Percentiles rank a stretch among this genome's conserved stretches.
These are phyloP conservation scores for Dactylellina parvicollis DNA, from an alignment of 2,329 filamentous ascomycete genomes.

Conservation along the genomic window DNA sequence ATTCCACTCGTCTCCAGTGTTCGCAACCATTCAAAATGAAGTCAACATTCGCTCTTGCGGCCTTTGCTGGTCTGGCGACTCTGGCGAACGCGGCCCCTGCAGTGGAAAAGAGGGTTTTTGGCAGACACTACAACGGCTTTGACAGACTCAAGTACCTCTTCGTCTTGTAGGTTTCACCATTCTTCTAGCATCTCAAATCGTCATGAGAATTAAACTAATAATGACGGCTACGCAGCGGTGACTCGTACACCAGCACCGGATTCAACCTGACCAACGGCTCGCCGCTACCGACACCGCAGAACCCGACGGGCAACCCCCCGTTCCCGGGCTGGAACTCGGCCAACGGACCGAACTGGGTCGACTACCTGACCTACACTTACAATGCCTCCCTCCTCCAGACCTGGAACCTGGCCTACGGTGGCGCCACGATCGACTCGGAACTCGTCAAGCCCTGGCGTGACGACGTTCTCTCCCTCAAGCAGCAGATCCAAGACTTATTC, in stretches of 20 bases:
- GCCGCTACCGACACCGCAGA: conserved; percentile 60
- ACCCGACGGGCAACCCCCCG: conserved; percentile 62
- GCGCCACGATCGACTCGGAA: conserved; percentile 61
- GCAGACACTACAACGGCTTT: conserved; percentile 54
- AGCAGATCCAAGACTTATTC: conserved; percentile 62
- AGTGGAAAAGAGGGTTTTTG: conserved; percentile 40
- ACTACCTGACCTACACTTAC: conserved; percentile 64
- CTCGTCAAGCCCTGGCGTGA: conserved; percentile 61
- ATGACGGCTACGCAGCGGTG: conserved; percentile 59
- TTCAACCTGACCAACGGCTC: conserved; percentile 60
- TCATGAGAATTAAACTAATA: neutral
- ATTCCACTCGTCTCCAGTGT: no score
- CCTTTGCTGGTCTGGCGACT: conserved; percentile 42
- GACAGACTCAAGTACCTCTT: conserved; percentile 57
- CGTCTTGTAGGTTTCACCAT: conserved; percentile 55
- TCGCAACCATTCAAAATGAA: conserved; percentile 24
- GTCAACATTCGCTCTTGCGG: conserved; percentile 38
- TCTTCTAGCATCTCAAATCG: neutral
- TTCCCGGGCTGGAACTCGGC: conserved; percentile 62
- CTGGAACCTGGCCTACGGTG: conserved; percentile 67
- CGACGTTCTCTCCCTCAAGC: conserved; percentile 61
- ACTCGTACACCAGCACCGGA: conserved; percentile 62
- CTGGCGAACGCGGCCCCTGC: conserved; percentile 31
- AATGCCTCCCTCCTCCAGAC: conserved; percentile 64
- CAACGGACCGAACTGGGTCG: conserved; percentile 69